phyloP scores from a whole-genome alignment of 2,329 filamentous ascomycete genomes.

The Talaromyces sp. region DNA sequence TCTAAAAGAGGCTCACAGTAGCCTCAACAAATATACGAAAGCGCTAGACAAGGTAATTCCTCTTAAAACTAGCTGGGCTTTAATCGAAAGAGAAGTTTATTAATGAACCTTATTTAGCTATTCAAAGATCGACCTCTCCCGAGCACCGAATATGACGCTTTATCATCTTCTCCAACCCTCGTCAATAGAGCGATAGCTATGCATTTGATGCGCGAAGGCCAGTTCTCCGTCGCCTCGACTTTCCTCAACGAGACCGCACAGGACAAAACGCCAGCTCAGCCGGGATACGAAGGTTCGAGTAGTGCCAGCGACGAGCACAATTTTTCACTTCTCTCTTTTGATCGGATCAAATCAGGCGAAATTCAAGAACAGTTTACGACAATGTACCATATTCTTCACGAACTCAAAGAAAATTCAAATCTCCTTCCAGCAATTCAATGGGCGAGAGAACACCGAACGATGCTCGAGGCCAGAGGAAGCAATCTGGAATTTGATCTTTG shows the following conservation, averaged over 20 bases:
- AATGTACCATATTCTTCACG: slow-evolving; percentile 85
- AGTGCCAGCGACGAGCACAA: slow-evolving; percentile 24
- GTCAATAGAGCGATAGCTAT: slow-evolving; percentile 94
- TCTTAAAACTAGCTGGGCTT: background rate
- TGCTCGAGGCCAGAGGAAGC: slow-evolving; percentile 75
- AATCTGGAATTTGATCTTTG: slow-evolving; percentile 94
- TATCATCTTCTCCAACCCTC: slow-evolving; percentile 67
- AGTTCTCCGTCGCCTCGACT: slow-evolving; percentile 80
- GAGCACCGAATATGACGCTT: slow-evolving; percentile 72
- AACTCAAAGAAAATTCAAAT: slow-evolving; percentile 66
- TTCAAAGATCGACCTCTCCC: slow-evolving; percentile 66
- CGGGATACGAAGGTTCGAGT: slow-evolving; percentile 23
- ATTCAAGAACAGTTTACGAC: slow-evolving; percentile 77
- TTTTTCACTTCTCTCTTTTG: slow-evolving; percentile 45
- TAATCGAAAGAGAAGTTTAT: background rate
- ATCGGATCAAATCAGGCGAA: slow-evolving; percentile 57
- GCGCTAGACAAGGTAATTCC: slow-evolving; percentile 68
- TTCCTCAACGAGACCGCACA: slow-evolving; percentile 69
- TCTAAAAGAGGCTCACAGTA: slow-evolving; percentile 76
- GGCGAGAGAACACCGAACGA: slow-evolving; percentile 65
- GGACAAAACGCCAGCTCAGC: slow-evolving; percentile 35
- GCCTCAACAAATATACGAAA: slow-evolving; percentile 78
- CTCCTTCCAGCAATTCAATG: slow-evolving; percentile 80
- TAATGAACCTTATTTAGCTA: slow-evolving; percentile 39
- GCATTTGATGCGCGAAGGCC: slow-evolving; percentile 91